Evolutionary conservation across 2,329 filamentous ascomycete species (phyloP), one percentile per base, ranked within the genome.

Genomic region (Clonostachys sp.): DNA sequence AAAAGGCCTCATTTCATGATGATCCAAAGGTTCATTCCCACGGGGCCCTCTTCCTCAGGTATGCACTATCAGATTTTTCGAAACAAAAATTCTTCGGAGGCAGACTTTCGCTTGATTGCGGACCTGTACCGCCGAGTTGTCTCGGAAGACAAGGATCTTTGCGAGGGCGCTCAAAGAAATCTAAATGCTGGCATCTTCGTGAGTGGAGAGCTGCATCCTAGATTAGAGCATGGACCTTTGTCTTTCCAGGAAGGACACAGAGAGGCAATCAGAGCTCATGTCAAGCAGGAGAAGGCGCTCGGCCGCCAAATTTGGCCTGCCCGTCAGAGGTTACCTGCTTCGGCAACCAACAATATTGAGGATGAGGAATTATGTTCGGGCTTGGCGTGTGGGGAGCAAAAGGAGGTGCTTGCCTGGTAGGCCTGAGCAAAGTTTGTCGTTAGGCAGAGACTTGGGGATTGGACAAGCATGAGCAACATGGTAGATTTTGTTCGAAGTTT

Each of bases 1-100:
- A 24, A 20, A 24, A 78, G 75, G 13, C 73, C 77, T n/a, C 70
- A 84, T 62, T 84, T 84, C 62, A 77, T 85, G 64, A 81, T 82
- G 67, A 75, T 84, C 47, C 80, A 84, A 58, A 71, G 80, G 49
- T 83, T 84, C 61, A 69, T 84, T 12, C 82, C 82, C 12, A 72
- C 65, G 43, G 66, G 70, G 3, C 67, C 81, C 1, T 69, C 64
- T 35, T 72, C 63, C 40, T 77, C 75, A 3, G 66, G 68, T 38
- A 84, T 86, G 76, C 70, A 71, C 48, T 84, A 85, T 61, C 78
- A 86, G 57, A 75, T 85, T 44, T 85, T 74, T 69, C 72, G 78
- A 50, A 79, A 84, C 71, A 80, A 78, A 59, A 65, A 77, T 58
- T 75, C 80, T 5, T 71, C 70, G n/a, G 75, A 83, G 14, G 74